phyloP scores from a whole-genome alignment of 148 eudicot genomes.

The Rheum nobile region DNA sequence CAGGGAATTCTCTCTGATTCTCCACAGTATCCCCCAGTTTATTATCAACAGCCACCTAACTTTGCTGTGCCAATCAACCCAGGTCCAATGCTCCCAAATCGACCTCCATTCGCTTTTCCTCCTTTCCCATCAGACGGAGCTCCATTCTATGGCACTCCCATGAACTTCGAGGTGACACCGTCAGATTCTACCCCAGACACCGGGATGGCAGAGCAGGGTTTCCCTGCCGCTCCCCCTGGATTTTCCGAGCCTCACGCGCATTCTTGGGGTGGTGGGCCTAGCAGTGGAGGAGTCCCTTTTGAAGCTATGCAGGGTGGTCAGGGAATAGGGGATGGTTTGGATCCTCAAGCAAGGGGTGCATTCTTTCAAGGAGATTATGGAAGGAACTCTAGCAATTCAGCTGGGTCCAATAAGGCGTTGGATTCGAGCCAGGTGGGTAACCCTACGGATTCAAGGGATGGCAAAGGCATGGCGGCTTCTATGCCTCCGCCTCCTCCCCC shows the following conservation, averaged over 20 bases:
- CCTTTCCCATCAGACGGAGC: conserved; percentile 48
- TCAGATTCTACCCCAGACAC: conserved; percentile 37
- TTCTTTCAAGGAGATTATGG: too few relatives aligned
- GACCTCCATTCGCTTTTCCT: too few relatives aligned
- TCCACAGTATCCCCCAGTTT: conserved; percentile 24
- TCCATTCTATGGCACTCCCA: conserved; percentile 41
- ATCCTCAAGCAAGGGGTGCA: conserved; percentile 35
- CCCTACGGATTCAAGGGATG: conserved; percentile 18
- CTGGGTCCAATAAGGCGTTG: background rate
- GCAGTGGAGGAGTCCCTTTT: too few relatives aligned
- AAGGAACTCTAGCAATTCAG: conserved; percentile 21
- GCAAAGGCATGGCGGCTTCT: conserved; percentile 25
- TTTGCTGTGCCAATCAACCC: conserved; percentile 32
- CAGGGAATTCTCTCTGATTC: conserved; percentile 28
- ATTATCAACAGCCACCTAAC: conserved; percentile 29
- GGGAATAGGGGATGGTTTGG: background rate
- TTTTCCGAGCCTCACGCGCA: conserved; percentile 36
- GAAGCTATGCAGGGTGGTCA: too few relatives aligned
- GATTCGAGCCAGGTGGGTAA: too few relatives aligned
- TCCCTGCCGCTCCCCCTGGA: conserved; percentile 17
- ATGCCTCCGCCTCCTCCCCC: conserved; percentile 66
- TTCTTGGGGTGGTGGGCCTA: conserved; percentile 41
- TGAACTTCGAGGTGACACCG: conserved; percentile 28
- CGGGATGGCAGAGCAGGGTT: background rate
- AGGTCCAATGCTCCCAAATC: conserved; percentile 29